Evolutionary conservation across 2,329 filamentous ascomycete genomes (phyloP).

Genomic region (Ophiostoma piceae): DNA sequence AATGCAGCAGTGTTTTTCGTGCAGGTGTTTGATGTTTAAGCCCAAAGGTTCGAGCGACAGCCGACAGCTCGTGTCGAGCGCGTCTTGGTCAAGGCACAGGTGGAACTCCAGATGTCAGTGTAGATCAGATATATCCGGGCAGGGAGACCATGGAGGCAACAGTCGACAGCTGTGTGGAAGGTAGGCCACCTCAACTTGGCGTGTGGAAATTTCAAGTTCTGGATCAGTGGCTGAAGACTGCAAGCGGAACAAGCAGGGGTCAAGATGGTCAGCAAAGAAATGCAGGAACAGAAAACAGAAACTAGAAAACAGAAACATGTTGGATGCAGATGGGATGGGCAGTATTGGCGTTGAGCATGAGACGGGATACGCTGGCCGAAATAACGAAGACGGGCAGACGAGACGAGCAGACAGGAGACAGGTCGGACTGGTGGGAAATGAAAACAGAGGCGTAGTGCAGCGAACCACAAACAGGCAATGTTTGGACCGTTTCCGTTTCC

Average conservation of each 20-base stretch:
- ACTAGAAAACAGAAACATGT: slow-evolving; percentile 7
- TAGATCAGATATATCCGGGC: background rate
- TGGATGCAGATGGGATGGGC: background rate
- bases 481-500: background rate
- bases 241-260: slow-evolving; percentile 7
- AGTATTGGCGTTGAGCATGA: background rate
- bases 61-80: background rate
- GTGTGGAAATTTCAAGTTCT: background rate
- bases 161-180: background rate
- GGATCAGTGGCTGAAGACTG: slow-evolving; percentile 5
- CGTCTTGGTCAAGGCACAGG: background rate
- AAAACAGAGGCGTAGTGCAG: background rate
- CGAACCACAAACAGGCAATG: background rate
- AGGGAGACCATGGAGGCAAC: background rate
- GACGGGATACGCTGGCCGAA: slow-evolving; percentile 4
- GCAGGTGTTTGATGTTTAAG: background rate
- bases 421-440: background rate
- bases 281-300: background rate
- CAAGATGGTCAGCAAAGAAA: background rate
- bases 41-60: background rate
- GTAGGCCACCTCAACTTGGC: background rate
- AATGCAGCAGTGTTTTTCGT: background rate
- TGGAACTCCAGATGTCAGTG: background rate
- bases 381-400: background rate
- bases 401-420: background rate